Percentiles rank a stretch among this genome's conserved stretches.
Conservation (phyloP, 139 green algal genomes). For the Chlamydomonas schloesseri region DNA sequence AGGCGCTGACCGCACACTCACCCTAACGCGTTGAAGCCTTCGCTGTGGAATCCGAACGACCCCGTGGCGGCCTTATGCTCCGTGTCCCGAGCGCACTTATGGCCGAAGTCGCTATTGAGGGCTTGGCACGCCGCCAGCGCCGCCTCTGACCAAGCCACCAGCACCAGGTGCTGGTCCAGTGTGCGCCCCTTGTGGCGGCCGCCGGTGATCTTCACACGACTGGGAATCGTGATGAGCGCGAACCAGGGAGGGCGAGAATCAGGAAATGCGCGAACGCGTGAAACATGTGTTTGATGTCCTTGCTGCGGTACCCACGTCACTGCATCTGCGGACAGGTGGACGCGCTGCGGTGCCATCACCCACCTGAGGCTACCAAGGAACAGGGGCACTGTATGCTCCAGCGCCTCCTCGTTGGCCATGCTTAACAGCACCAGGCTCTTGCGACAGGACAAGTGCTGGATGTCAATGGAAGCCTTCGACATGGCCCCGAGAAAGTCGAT, state of each 20-base stretch:
- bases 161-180: slow-evolving; percentile 5
- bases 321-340: too few species aligned
- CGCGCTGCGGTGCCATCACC: too few species aligned
- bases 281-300: too few species aligned
- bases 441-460: slow-evolving; percentile 15
- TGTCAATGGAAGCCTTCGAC: background rate
- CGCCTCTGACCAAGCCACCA: slow-evolving; percentile 12
- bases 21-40: background rate
- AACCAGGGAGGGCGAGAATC: too few species aligned
- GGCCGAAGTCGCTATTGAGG: background rate
- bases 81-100: slow-evolving; percentile 14
- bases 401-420: slow-evolving; percentile 39
- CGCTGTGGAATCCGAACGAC: background rate
- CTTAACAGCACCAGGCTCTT: slow-evolving; percentile 13
- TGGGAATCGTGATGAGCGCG: too few species aligned
- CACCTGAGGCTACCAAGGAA: slow-evolving; percentile 12
- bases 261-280: too few species aligned
- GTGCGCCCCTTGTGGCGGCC: background rate
- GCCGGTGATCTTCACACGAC: background rate
- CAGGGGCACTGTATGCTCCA: slow-evolving; percentile 7
- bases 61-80: background rate
- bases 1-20: background rate
- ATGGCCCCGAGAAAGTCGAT: background rate
- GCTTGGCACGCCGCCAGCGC: background rate
- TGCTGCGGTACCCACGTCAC: too few species aligned